These are phyloP conservation scores for Cinnamomum chago DNA, from an alignment of 164 flowering plant species.

Conservation along the genomic window DNA sequence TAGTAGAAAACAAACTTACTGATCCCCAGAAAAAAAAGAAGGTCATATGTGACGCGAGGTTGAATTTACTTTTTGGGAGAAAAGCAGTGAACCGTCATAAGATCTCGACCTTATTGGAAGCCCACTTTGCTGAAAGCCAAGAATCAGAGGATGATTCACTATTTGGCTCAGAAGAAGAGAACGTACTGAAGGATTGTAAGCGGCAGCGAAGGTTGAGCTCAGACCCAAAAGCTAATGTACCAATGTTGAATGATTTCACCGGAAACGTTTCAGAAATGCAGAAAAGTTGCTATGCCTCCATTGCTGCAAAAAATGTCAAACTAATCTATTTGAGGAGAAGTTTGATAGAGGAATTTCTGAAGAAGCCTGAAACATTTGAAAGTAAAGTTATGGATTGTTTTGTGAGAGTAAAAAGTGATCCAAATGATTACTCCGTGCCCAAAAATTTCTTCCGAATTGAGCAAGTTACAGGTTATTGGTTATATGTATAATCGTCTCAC, in stretches of 20 bases:
- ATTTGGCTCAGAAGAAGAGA: constrained; percentile 25
- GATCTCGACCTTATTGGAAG: constrained; percentile 38
- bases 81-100: constrained; percentile 34
- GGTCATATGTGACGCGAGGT: constrained; percentile 45
- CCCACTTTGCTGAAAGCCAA: constrained; percentile 52
- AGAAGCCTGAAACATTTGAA: constrained; percentile 44
- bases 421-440: constrained; percentile 32
- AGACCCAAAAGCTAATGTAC: constrained; percentile 11
- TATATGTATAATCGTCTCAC: no score
- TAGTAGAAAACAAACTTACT: constrained; percentile 42
- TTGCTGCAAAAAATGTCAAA: constrained; percentile 47
- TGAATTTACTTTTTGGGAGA: constrained; percentile 43
- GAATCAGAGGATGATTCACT: constrained; percentile 39
- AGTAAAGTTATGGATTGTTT: constrained; percentile 57
- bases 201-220: constrained; percentile 17
- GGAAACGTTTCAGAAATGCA: constrained; percentile 15
- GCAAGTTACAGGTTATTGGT: constrained; percentile 56
- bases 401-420: constrained; percentile 58
- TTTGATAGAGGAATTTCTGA: constrained; percentile 44
- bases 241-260: neutral
- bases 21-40: constrained; percentile 48
- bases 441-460: constrained; percentile 46
- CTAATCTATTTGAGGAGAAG: constrained; percentile 61
- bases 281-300: constrained; percentile 50
- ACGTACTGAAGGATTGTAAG: constrained; percentile 7